Evolutionary conservation across 306 rosid species (phyloP).

Genomic region (Spatholobus suberectus): DNA sequence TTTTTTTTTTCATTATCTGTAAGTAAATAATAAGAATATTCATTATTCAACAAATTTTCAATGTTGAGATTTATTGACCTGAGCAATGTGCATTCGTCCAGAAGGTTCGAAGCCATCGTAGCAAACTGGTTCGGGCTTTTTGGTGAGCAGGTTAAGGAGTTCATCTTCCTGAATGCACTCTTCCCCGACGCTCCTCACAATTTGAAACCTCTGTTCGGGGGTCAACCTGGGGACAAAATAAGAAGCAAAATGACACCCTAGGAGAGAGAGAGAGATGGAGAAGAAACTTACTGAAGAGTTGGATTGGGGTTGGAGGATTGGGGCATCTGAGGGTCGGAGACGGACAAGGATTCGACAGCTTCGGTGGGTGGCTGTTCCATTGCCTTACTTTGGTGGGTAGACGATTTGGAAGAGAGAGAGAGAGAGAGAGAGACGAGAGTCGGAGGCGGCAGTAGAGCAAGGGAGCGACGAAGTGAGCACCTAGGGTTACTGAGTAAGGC

Average conservation of each 20-base stretch:
- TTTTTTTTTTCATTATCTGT: too few relatives aligned
- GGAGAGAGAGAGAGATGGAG: neutral
- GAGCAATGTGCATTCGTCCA: constrained; percentile 97
- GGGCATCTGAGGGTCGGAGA: constrained; percentile 33
- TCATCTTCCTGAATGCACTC: constrained; percentile 92
- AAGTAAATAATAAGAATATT: too few relatives aligned
- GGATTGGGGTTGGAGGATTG: constrained; percentile 40
- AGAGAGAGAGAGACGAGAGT: too few relatives aligned
- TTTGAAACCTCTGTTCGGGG: constrained; percentile 59
- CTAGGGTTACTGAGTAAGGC: too few relatives aligned
- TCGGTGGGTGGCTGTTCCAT: constrained; percentile 38
- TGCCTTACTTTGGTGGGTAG: too few relatives aligned
- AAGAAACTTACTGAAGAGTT: constrained; percentile 38
- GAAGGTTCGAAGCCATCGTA: constrained; percentile 96
- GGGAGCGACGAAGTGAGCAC: too few relatives aligned
- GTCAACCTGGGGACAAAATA: constrained; percentile 53
- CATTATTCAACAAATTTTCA: too few relatives aligned
- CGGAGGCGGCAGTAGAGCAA: too few relatives aligned
- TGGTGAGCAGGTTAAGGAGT: constrained; percentile 66
- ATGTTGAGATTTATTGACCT: constrained; percentile 51
- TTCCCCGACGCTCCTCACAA: constrained; percentile 79
- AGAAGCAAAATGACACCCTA: neutral
- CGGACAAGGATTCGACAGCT: constrained; percentile 50
- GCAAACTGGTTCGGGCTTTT: constrained; percentile 81
- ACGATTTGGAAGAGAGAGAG: too few relatives aligned